Base-by-base conservation (phyloP, 2,329 filamentous ascomycete genomes). In the Mollisiaceae sp. region DNA sequence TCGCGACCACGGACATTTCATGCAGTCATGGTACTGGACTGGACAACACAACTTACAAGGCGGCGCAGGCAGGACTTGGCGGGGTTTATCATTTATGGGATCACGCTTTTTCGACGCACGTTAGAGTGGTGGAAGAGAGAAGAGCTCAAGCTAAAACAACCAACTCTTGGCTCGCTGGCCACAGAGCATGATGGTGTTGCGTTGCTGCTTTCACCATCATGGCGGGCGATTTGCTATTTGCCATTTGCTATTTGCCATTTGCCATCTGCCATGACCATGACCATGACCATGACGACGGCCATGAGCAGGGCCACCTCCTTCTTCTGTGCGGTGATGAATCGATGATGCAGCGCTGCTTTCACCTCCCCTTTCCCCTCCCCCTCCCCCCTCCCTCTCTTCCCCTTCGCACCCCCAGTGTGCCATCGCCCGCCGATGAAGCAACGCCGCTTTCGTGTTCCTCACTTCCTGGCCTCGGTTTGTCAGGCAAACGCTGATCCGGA, bases 391-490 rank as follows among this genome's bases (percentile, higher is more conserved):
- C 20, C 15, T 4, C 11, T 4, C 6, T 32, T 47, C 43, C 15
- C n/a, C 43, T 47, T 22, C 18, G 4, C 43, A 12, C 38, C 15
- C 38, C 15, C 12, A 4, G 27, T 32, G 27, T 32, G 27, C 27
- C 27, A 32, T 32, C 27, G 41, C 41, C 12, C 41, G 41, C 41
- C 15, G 41, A 50, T 54, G 50, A 35, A 54, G 50, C 50, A 54
- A n/a, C 47, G 35, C 63, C 32, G 50, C 55, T 60, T 36, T 27
- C 50, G 20, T 32, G 32, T 61, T 27, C 27, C 47, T 24, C 15
- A 11, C 59, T 61, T 27, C 27, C 47, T 24, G 22, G 18, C 59
- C 52, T 59, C 58, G 36, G 56, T 39, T 9, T 36, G 38, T 59
- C 38, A 35, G 3, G 24, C 14, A 35, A 27, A 36, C 18, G 50